phyloP scores from a whole-genome alignment of 2,329 filamentous ascomycete species.

The Herpomyces periplanetae region DNA sequence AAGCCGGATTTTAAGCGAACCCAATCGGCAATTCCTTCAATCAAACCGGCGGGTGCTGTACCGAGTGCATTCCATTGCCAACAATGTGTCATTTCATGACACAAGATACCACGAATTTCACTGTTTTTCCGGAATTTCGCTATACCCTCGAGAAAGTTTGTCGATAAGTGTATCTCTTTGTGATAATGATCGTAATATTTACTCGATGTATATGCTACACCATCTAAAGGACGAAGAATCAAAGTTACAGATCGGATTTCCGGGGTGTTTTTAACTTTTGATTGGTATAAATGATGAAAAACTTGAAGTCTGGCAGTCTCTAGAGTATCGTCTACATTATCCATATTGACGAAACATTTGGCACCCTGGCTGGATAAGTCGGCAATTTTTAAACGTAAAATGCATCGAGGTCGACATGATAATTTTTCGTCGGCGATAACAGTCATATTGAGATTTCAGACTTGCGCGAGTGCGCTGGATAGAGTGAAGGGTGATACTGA shows the following conservation, averaged over 20 bases:
- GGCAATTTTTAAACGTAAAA: no score
- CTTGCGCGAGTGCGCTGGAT: no score
- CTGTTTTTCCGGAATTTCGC: conserved; percentile 5
- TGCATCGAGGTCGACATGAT: no score
- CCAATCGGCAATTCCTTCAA: conserved; percentile 79
- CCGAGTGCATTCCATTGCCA: conserved; percentile 34
- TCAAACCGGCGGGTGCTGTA: conserved; percentile 22
- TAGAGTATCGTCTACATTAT: no score
- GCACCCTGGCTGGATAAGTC: no score
- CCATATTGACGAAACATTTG: no score
- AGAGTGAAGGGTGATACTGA: no score
- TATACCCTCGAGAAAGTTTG: conserved; percentile 21
- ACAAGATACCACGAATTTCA: conserved; percentile 46
- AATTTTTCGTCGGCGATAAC: no score
- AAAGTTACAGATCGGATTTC: conserved; percentile 56
- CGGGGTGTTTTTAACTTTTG: no score
- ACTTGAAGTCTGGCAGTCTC: no score
- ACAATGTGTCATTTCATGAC: conserved; percentile 80
- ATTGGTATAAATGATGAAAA: no score
- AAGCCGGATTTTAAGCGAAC: conserved; percentile 35
- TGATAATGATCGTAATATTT: conserved; percentile 40
- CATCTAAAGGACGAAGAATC: conserved; percentile 33
- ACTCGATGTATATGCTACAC: conserved; percentile 62
- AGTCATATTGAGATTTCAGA: no score
- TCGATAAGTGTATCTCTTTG: conserved; percentile 67